These are phyloP conservation scores for Brasilioporus rufonigricans DNA, from an alignment of 768 basidiomycete species.

Conservation along the genomic window DNA sequence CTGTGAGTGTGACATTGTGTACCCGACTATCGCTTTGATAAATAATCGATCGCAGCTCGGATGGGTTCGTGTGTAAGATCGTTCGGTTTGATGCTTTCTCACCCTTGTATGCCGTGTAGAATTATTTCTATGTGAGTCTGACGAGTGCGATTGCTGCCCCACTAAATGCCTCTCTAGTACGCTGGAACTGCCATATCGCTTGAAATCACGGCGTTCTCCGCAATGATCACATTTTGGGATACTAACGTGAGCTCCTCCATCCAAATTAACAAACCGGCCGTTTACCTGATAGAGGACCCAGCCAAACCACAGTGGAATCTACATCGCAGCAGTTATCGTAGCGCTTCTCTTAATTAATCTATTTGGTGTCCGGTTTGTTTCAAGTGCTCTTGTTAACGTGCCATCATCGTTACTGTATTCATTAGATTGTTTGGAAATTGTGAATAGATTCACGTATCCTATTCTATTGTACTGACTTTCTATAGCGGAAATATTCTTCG, in stretches of 20 bases:
- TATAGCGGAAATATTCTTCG: slow-evolving; percentile 21
- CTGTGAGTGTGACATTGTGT: slow-evolving; percentile 14
- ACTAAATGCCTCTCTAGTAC: slow-evolving; percentile 5
- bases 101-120: slow-evolving; percentile 15
- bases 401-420: slow-evolving; percentile 34
- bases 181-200: slow-evolving; percentile 42
- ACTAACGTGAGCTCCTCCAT: slow-evolving; percentile 10
- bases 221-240: slow-evolving; percentile 53
- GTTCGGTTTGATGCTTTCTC: neutral
- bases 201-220: slow-evolving; percentile 50
- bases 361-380: slow-evolving; percentile 46
- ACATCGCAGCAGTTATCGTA: slow-evolving; percentile 39
- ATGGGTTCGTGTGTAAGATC: slow-evolving; percentile 16
- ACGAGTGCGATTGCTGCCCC: neutral
- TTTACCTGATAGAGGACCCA: slow-evolving; percentile 19
- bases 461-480: slow-evolving; percentile 11
- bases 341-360: slow-evolving; percentile 42
- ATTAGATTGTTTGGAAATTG: slow-evolving; percentile 23
- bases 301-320: slow-evolving; percentile 39
- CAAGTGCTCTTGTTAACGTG: slow-evolving; percentile 28
- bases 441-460: slow-evolving; percentile 1
- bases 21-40: neutral
- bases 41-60: slow-evolving; percentile 14
- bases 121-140: slow-evolving; percentile 34
- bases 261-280: neutral